Base-by-base conservation (phyloP, 305 asterid genomes). In the Solanum hybrid region DNA sequence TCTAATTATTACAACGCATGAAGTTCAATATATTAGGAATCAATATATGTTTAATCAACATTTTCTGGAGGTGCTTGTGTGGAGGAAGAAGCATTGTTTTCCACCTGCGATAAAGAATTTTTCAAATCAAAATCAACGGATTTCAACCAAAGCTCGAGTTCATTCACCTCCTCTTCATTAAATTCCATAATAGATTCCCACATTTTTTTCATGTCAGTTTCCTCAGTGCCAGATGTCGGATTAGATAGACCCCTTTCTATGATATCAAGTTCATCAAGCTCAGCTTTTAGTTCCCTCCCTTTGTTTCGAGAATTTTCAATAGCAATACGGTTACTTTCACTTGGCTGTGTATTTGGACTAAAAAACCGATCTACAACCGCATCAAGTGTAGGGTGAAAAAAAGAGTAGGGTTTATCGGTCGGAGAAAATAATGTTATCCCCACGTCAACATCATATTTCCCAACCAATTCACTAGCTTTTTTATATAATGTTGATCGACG, bases 371-470 rank as follows among this genome's bases (percentile, higher is more conserved):
- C 39, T 27, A 92, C 14, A 20, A 95, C 92, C 0, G 91, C 77
- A 1, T 93, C 93, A 89, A 90, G 65, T 27, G 70, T 86, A 4
- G 96, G 95, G 33, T 91, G 91, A 77, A 92, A 92, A 73, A 93
- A 93, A 0, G 95, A 93, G 76, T 84, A 93, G 3, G 93, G 93
- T 15, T 89, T 83, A n/a, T 89, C 87, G 0, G 93, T 92, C 0
- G 95, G 95, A 0, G 95, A 94, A 45, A 89, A 94, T 0, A 92
- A 32, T 0, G 93, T 70, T 6, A 95, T 32, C 15, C 94, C 95
- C 3, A 93, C n/a, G n/a, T 92, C 95, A 0, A 34, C 91, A 27
- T 39, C 91, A 41, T 93, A 94, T 3, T 88, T 80, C 4, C 92
- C 90, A 93, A 92, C 57, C 0, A 92, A 41, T 22, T 93, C 94